These are phyloP conservation scores for Penicillium sp. DNA, from an alignment of 2,329 filamentous ascomycete genomes.

Conservation along the genomic window DNA sequence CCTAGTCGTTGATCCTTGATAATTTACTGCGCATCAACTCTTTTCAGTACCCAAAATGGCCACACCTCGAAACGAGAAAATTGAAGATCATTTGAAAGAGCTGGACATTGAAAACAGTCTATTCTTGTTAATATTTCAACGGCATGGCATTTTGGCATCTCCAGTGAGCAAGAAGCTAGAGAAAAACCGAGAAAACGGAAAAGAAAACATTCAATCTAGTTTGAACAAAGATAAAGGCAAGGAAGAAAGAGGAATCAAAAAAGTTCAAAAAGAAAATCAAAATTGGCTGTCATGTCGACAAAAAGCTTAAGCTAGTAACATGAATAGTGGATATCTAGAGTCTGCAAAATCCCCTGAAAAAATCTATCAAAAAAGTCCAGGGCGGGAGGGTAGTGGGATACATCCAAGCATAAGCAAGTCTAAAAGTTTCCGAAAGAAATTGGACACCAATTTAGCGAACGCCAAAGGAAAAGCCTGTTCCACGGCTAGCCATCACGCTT, in stretches of 20 bases:
- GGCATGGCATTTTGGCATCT: not conserved
- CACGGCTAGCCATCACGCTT: slow-evolving; percentile 6
- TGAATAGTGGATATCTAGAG: slow-evolving; percentile 25
- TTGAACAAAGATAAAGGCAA: not conserved
- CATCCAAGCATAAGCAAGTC: slow-evolving; percentile 13
- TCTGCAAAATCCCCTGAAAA: slow-evolving; percentile 12
- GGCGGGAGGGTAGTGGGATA: slow-evolving; percentile 6
- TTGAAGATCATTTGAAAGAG: not conserved
- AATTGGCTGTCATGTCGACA: slow-evolving; percentile 15
- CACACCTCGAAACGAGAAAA: too few species aligned
- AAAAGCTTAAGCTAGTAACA: slow-evolving; percentile 5
- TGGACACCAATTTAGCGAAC: slow-evolving; percentile 3
- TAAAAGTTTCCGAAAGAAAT: slow-evolving; percentile 3
- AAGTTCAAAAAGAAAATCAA: not conserved
- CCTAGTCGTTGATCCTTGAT: too few species aligned
- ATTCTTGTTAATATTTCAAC: not conserved
- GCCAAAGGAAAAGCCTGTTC: slow-evolving; percentile 13
- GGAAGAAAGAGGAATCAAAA: not conserved
- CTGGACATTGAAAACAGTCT: not conserved
- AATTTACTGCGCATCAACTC: too few species aligned
- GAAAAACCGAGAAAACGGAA: not conserved
- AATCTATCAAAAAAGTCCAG: slow-evolving; percentile 10
- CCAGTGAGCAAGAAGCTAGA: not conserved
- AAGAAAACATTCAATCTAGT: not conserved
- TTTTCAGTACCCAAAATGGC: too few species aligned